phyloP scores from a whole-genome alignment of 83 land plant species.

The Thuja plicata region DNA sequence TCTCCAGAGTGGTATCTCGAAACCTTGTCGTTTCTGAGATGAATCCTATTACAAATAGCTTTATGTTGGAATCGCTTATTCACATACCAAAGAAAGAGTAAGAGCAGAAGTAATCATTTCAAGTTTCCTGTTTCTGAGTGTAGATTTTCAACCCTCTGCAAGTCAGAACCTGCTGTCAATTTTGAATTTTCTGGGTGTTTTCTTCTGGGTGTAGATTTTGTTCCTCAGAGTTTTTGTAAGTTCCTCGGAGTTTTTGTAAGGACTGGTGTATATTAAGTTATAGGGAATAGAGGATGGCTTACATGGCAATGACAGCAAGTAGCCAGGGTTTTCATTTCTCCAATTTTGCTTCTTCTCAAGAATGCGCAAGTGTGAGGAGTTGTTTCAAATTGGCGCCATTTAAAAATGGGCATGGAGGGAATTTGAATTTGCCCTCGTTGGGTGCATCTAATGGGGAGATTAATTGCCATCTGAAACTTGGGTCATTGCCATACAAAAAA shows the following conservation, averaged over 20 bases:
- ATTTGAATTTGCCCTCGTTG: not conserved
- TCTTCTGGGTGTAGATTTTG: not conserved
- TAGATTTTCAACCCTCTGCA: not conserved
- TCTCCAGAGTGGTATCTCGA: not conserved
- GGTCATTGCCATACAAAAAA: not conserved
- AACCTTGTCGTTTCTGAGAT: not conserved
- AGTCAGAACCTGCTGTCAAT: not conserved
- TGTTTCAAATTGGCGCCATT: not conserved
- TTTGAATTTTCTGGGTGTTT: not conserved
- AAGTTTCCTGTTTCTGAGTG: not conserved
- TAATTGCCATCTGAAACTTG: not conserved
- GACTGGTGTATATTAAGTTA: not conserved
- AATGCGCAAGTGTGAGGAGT: not conserved
- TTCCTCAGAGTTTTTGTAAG: not conserved
- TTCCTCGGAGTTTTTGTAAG: not conserved
- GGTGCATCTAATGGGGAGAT: not conserved
- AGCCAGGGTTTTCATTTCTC: not conserved
- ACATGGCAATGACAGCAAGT: conserved; percentile 2
- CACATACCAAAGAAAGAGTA: not conserved
- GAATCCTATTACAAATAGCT: not conserved
- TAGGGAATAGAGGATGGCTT: not conserved
- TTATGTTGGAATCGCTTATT: not conserved
- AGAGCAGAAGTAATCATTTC: not conserved
- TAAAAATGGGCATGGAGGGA: not conserved
- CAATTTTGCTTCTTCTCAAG: not conserved